phyloP scores from a whole-genome alignment of 2,329 filamentous ascomycete genomes.

The Curvularia sp. region DNA sequence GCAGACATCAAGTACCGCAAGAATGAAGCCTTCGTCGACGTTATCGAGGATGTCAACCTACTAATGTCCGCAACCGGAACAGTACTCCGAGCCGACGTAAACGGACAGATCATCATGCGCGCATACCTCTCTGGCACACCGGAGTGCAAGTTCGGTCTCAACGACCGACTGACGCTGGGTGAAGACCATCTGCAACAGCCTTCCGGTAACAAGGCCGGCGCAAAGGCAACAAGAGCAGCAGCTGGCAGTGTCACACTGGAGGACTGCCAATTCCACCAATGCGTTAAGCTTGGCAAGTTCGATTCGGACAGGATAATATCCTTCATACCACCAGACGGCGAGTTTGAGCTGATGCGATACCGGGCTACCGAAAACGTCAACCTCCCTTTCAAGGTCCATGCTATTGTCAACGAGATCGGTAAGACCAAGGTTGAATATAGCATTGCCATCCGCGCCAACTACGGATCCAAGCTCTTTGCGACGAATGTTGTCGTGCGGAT shows the following conservation, averaged over 20 bases:
- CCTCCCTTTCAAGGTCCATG: slow-evolving; percentile 96
- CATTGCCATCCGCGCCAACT: slow-evolving; percentile 96
- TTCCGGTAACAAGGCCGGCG: slow-evolving; percentile 77
- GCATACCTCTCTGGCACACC: slow-evolving; percentile 95
- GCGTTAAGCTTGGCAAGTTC: slow-evolving; percentile 96
- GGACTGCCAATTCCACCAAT: slow-evolving; percentile 99
- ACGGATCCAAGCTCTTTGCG: slow-evolving; percentile 92
- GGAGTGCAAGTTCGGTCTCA: slow-evolving; percentile 98
- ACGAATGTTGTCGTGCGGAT: slow-evolving; percentile 96
- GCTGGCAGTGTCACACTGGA: slow-evolving; percentile 95
- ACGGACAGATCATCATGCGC: slow-evolving; percentile 97
- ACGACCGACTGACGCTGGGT: slow-evolving; percentile 92
- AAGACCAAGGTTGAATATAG: slow-evolving; percentile 99
- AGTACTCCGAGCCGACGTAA: slow-evolving; percentile 93
- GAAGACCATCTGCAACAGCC: slow-evolving; percentile 64
- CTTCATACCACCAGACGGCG: slow-evolving; percentile 94
- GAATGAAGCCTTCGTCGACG: slow-evolving; percentile 98
- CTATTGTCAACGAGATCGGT: slow-evolving; percentile 96
- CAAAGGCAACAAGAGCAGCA: slow-evolving; percentile 92
- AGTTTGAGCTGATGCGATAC: slow-evolving; percentile 99
- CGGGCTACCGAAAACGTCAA: slow-evolving; percentile 98
- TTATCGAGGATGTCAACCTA: slow-evolving; percentile 98
- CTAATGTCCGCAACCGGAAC: slow-evolving; percentile 98
- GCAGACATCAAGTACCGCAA: slow-evolving; percentile 99
- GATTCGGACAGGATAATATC: slow-evolving; percentile 96